Evolutionary conservation across 441 rosid species (phyloP).

Genomic region (Adansonia grandidieri): DNA sequence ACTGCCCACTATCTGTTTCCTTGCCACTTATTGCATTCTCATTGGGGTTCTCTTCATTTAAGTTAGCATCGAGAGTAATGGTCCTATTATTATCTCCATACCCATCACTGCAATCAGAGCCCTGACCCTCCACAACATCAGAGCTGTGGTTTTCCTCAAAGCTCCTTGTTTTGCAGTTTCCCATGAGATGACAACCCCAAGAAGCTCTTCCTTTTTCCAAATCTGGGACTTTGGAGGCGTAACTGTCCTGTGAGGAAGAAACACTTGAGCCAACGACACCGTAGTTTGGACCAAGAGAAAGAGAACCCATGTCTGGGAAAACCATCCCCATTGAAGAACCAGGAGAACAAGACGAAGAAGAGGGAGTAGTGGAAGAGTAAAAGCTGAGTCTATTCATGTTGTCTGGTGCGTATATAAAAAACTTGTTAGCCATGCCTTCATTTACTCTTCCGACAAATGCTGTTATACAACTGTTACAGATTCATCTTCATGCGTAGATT

Average conservation of each 20-base stretch:
- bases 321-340: slow-evolving; percentile 43
- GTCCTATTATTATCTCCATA: slow-evolving; percentile 36
- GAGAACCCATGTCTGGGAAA: slow-evolving; percentile 58
- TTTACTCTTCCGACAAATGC: slow-evolving; percentile 50
- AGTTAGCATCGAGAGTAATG: slow-evolving; percentile 36
- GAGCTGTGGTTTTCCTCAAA: slow-evolving; percentile 26
- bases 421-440: slow-evolving; percentile 46
- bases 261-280: slow-evolving; percentile 19
- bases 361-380: slow-evolving; percentile 14
- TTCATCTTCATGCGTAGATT: slow-evolving; percentile 38
- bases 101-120: slow-evolving; percentile 43
- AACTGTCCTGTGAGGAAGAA: slow-evolving; percentile 34
- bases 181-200: slow-evolving; percentile 42
- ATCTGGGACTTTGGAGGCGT: slow-evolving; percentile 13
- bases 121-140: slow-evolving; percentile 27
- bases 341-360: slow-evolving; percentile 30
- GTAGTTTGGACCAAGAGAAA: slow-evolving; percentile 47
- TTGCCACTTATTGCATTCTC: slow-evolving; percentile 32
- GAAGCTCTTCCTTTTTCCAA: slow-evolving; percentile 32
- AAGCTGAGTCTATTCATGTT: slow-evolving; percentile 31
- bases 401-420: slow-evolving; percentile 31
- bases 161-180: slow-evolving; percentile 15
- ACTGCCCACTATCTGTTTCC: slow-evolving; percentile 52
- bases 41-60: slow-evolving; percentile 38
- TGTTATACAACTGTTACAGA: slow-evolving; percentile 58